A percentile compares a stretch with the other conserved stretches of the same genome.
Conservation (phyloP, 192 early-diverging fungal genomes). For the Gigaspora rosea region DNA sequence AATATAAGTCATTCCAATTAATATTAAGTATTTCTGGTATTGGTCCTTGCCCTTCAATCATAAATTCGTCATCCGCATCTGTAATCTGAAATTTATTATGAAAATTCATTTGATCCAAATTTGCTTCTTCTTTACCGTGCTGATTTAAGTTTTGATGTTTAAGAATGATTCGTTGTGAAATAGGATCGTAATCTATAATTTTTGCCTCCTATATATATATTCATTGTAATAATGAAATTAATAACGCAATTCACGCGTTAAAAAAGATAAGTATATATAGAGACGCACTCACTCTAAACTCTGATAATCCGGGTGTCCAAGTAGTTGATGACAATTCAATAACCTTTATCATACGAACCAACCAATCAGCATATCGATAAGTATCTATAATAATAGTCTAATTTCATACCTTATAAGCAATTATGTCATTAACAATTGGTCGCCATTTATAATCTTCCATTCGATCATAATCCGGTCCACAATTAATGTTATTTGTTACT, state of each 20-base stretch:
- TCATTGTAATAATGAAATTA: not conserved
- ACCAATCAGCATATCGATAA: not conserved
- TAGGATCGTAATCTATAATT: not conserved
- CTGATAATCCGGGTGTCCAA: not conserved
- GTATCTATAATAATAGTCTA: not conserved
- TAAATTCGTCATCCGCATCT: not conserved
- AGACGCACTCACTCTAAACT: not conserved
- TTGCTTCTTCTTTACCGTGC: not conserved
- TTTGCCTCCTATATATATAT: not conserved
- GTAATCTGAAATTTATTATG: not conserved
- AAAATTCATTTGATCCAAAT: not conserved
- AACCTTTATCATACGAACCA: not conserved
- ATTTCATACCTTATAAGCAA: slow-evolving; percentile 20
- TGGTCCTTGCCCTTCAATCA: not conserved
- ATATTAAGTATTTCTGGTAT: not conserved
- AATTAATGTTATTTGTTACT: no score
- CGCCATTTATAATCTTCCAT: slow-evolving; percentile 1
- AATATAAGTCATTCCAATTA: not conserved
- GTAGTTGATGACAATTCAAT: not conserved
- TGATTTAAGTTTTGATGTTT: no score
- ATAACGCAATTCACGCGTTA: not conserved
- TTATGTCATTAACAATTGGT: not conserved
- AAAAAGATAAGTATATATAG: not conserved
- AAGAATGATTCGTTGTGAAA: not conserved
- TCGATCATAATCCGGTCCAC: not conserved